A percentile compares a stretch with the other conserved stretches of the same genome.
These are phyloP conservation scores for Colletotrichum navitas DNA, from an alignment of 2,329 filamentous ascomycete genomes.

Conservation along the genomic window DNA sequence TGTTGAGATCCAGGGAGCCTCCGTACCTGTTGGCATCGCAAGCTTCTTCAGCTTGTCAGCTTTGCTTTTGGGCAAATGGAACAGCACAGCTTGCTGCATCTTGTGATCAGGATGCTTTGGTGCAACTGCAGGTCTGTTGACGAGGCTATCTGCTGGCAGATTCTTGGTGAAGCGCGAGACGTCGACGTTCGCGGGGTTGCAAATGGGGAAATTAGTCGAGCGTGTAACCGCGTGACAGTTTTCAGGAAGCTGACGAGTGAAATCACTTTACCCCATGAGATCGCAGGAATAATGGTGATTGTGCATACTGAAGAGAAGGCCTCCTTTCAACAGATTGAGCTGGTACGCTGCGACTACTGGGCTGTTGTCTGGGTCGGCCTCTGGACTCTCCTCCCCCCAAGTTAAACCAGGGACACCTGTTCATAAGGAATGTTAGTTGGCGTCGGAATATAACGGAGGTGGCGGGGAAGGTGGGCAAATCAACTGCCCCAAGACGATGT, in stretches of 20 bases:
- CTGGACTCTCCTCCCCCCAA: conserved; percentile 52
- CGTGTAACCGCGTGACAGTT: conserved; percentile 54
- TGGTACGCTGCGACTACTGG: conserved; percentile 55
- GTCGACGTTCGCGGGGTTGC: conserved; percentile 53
- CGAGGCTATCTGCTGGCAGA: conserved; percentile 46
- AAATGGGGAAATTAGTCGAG: conserved; percentile 48
- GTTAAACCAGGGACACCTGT: not conserved
- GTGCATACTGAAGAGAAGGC: conserved; percentile 56
- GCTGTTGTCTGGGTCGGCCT: conserved; percentile 51
- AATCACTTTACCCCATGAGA: conserved; percentile 56
- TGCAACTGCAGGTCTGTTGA: conserved; percentile 49
- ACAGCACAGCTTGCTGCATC: not conserved
- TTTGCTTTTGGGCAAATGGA: conserved; percentile 7
- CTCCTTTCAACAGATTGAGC: conserved; percentile 56
- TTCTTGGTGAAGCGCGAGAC: conserved; percentile 50
- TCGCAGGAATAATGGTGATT: conserved; percentile 59
- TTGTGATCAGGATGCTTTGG: conserved; percentile 49
- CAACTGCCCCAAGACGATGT: not conserved
- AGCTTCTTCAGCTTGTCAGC: conserved; percentile 7
- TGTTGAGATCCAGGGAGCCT: conserved; percentile 57
- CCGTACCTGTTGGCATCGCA: conserved; percentile 47
- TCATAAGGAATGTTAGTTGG: not conserved
- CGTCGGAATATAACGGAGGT: not conserved
- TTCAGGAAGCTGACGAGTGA: conserved; percentile 57
- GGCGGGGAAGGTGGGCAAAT: not conserved